phyloP scores from a whole-genome alignment of 2,329 filamentous ascomycete genomes.

The Xylariaceae sp. region DNA sequence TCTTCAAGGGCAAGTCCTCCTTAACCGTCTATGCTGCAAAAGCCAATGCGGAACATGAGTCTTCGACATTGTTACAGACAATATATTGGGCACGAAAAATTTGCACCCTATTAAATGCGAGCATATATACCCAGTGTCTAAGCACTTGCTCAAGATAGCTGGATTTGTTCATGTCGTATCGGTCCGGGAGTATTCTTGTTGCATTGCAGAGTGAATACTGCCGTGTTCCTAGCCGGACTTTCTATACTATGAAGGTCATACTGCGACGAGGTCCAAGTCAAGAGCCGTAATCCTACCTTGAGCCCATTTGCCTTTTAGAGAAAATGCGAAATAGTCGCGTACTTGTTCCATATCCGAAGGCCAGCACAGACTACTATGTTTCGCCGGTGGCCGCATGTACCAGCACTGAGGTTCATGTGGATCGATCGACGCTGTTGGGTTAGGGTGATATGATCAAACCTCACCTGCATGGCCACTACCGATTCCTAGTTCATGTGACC shows the following conservation, averaged over 20 bases:
- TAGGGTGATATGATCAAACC: conserved; percentile 7
- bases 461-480: conserved; percentile 11
- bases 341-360: not conserved
- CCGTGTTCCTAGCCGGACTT: conserved; percentile 10
- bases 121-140: not conserved
- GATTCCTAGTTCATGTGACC: conserved; percentile 18
- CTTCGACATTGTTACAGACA: not conserved
- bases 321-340: conserved; percentile 19
- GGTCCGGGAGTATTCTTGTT: conserved; percentile 22
- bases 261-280: conserved; percentile 9
- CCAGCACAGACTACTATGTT: no score
- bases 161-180: conserved; percentile 17
- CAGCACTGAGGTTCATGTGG: conserved; percentile 10
- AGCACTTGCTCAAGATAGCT: conserved; percentile 3
- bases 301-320: conserved; percentile 19
- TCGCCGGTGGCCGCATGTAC: not conserved
- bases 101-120: conserved; percentile 22
- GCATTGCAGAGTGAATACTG: conserved; percentile 22
- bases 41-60: no score
- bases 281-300: conserved; percentile 2
- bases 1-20: no score
- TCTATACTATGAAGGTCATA: conserved; percentile 5
- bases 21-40: no score
- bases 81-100: conserved; percentile 26
- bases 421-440: conserved; percentile 1